A percentile compares a stretch with the other conserved stretches of the same genome.
These are phyloP conservation scores for Sparassis latifolia DNA, from an alignment of 1,284 basidiomycete genomes.

Conservation along the genomic window DNA sequence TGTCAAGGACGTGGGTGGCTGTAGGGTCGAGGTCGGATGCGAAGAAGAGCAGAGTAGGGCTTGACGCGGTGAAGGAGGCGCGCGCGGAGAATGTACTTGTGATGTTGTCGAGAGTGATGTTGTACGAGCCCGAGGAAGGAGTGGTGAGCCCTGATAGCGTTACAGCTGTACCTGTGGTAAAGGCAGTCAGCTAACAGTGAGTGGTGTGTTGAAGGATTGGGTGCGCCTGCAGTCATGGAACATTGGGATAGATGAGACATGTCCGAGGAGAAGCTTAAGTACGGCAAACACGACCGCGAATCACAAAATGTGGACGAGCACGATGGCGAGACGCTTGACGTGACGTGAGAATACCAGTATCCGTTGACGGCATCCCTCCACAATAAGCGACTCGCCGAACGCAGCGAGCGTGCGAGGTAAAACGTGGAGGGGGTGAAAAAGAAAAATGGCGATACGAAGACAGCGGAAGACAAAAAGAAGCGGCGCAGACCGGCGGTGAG, in stretches of 20 bases:
- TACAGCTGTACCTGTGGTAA: constrained; percentile 46
- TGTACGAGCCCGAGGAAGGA: constrained; percentile 46
- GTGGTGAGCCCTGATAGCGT: constrained; percentile 50
- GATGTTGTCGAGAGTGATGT: constrained; percentile 50
- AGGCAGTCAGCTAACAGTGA: background rate
- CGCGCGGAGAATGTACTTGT: constrained; percentile 36
- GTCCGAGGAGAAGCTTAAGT: background rate
- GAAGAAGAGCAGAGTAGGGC: constrained; percentile 51
- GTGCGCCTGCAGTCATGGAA: background rate
- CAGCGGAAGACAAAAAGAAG: no score
- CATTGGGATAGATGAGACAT: background rate
- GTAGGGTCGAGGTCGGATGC: constrained; percentile 51
- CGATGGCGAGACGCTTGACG: background rate
- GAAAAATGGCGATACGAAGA: no score
- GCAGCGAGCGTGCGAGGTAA: no score
- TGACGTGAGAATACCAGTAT: background rate
- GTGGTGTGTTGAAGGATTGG: background rate
- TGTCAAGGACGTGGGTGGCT: constrained; percentile 39
- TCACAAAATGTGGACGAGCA: background rate
- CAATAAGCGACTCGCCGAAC: background rate
- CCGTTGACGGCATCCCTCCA: background rate
- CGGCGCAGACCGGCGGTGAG: no score
- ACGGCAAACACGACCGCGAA: background rate
- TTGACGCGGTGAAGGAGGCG: constrained; percentile 46
- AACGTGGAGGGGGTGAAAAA: no score